phyloP scores from a whole-genome alignment of 1,284 basidiomycete genomes.

The Mycosarcoma maydis region DNA sequence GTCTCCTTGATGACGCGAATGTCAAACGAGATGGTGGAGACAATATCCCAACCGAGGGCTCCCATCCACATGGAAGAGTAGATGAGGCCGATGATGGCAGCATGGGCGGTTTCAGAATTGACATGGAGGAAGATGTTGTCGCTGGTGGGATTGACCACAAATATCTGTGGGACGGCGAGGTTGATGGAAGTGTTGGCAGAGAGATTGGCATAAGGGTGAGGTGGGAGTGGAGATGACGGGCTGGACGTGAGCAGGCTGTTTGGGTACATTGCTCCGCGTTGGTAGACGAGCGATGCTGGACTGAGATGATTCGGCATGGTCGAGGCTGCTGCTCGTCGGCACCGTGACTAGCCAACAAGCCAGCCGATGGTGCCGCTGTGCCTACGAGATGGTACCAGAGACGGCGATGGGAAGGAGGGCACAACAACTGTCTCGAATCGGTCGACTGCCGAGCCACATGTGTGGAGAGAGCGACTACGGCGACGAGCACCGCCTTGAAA shows the following conservation, averaged over 20 bases:
- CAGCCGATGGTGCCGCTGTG: slow-evolving; percentile 11
- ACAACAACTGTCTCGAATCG: neutral
- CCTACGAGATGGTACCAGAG: neutral
- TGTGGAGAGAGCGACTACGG: no score
- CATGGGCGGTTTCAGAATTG: slow-evolving; percentile 33
- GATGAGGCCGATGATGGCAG: slow-evolving; percentile 49
- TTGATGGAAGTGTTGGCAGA: slow-evolving; percentile 3
- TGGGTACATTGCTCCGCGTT: slow-evolving; percentile 11
- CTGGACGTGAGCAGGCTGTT: slow-evolving; percentile 3
- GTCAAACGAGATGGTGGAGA: slow-evolving; percentile 53
- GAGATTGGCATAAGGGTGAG: slow-evolving; percentile 3
- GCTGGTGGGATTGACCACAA: slow-evolving; percentile 40
- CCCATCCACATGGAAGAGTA: slow-evolving; percentile 60
- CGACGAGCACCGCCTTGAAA: no score
- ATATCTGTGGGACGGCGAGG: slow-evolving; percentile 34
- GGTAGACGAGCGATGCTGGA: slow-evolving; percentile 35
- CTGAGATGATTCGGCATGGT: slow-evolving; percentile 31
- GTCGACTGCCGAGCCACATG: neutral
- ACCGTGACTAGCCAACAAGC: slow-evolving; percentile 12
- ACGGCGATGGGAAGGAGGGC: neutral
- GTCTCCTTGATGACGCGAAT: slow-evolving; percentile 48
- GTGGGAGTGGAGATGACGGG: neutral
- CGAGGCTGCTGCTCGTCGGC: neutral
- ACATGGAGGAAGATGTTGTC: slow-evolving; percentile 51
- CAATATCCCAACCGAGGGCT: slow-evolving; percentile 59